A percentile compares a stretch with the other conserved stretches of the same genome.
These are phyloP conservation scores for Colletotrichum shisoi DNA, from an alignment of 2,329 filamentous ascomycete genomes.

Conservation along the genomic window DNA sequence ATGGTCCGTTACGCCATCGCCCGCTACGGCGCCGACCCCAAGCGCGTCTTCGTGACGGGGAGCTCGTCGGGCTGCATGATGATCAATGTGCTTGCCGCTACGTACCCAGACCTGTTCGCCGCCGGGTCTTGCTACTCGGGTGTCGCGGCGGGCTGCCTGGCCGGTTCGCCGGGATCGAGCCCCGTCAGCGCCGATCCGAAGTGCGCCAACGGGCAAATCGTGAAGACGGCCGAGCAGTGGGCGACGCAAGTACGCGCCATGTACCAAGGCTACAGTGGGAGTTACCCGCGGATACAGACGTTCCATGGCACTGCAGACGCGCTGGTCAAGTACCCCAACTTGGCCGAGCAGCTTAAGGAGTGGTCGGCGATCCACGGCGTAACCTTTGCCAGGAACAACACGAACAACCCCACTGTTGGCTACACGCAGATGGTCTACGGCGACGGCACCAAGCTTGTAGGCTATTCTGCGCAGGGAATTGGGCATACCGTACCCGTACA, in stretches of 20 bases:
- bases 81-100: constrained; percentile 49
- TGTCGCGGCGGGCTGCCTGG: constrained; percentile 47
- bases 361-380: constrained; percentile 40
- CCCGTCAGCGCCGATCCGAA: constrained; percentile 44
- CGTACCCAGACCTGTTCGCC: constrained; percentile 49
- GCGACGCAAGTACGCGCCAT: constrained; percentile 51
- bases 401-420: constrained; percentile 42
- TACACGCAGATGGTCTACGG: constrained; percentile 49
- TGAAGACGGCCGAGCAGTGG: constrained; percentile 54
- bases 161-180: constrained; percentile 39
- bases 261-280: constrained; percentile 47
- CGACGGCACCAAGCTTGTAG: constrained; percentile 47
- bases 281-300: constrained; percentile 45
- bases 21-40: constrained; percentile 55
- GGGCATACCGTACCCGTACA: constrained; percentile 46
- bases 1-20: constrained; percentile 59
- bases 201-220: constrained; percentile 54
- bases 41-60: constrained; percentile 57
- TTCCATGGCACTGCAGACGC: constrained; percentile 48
- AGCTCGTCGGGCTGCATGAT: constrained; percentile 49
- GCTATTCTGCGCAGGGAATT: constrained; percentile 45
- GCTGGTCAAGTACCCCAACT: constrained; percentile 48
- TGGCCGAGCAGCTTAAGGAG: constrained; percentile 41
- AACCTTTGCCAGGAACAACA: constrained; percentile 43
- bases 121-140: constrained; percentile 48